Conservation (phyloP, 176 grass and related monocot species). For the Musa schizocarpa region DNA sequence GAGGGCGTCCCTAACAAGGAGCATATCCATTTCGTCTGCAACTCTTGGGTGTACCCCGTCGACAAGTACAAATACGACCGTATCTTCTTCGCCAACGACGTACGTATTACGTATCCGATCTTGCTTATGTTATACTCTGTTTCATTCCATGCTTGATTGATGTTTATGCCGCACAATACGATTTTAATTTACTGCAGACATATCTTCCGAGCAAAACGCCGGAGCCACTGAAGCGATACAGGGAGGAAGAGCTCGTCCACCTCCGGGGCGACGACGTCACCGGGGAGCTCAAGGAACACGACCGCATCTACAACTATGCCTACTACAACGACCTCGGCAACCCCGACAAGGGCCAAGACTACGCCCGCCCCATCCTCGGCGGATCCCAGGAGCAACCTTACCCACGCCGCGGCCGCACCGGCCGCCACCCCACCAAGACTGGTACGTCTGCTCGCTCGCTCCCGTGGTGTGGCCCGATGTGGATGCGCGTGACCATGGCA, state of each 20-base stretch:
- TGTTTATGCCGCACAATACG: no score
- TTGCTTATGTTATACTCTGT: neutral
- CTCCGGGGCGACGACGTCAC: slow-evolving; percentile 40
- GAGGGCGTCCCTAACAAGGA: slow-evolving; percentile 53
- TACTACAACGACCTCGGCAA: slow-evolving; percentile 75
- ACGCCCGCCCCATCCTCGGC: slow-evolving; percentile 45
- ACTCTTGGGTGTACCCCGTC: slow-evolving; percentile 64
- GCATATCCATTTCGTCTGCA: slow-evolving; percentile 68
- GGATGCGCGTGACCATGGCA: neutral
- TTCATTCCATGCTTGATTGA: no score
- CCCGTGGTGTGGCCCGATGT: neutral
- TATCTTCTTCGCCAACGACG: slow-evolving; percentile 79
- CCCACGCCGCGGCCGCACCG: slow-evolving; percentile 73
- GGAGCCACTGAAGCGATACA: slow-evolving; percentile 32
- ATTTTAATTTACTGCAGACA: slow-evolving; percentile 27
- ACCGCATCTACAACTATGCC: slow-evolving; percentile 67
- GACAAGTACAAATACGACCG: slow-evolving; percentile 32
- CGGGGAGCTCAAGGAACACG: slow-evolving; percentile 46
- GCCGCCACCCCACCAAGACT: slow-evolving; percentile 22
- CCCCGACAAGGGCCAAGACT: slow-evolving; percentile 33
- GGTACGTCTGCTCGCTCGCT: slow-evolving; percentile 21
- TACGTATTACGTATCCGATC: slow-evolving; percentile 8
- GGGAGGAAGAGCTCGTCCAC: slow-evolving; percentile 50
- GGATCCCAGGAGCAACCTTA: slow-evolving; percentile 59
- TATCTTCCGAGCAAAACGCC: slow-evolving; percentile 76